A percentile compares a stretch with the other conserved stretches of the same genome.
Evolutionary conservation across 495 filamentous ascomycete species (phyloP).

Genomic region (Thermothielavioides terrestris): DNA sequence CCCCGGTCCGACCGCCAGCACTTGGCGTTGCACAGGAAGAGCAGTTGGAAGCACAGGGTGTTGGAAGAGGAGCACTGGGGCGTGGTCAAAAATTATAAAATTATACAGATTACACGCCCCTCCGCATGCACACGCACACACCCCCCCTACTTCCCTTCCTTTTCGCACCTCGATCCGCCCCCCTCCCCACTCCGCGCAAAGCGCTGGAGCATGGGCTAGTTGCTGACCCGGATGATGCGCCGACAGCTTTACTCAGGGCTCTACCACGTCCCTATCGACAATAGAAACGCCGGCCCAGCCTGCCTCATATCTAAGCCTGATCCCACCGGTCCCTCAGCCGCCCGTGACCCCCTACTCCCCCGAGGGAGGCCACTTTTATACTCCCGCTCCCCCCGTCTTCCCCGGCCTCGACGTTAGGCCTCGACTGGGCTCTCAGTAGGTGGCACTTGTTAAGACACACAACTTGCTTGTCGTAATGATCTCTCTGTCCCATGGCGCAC

Average conservation of each 20-base stretch:
- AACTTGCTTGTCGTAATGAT: conserved; percentile 6
- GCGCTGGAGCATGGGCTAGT: conserved; percentile 20
- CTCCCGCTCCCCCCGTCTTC: conserved; percentile 34
- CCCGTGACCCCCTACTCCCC: conserved; percentile 37
- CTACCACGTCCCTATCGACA: conserved; percentile 36
- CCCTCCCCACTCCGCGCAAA: conserved; percentile 2
- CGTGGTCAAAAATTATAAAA: neutral
- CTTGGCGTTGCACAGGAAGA: conserved; percentile 7
- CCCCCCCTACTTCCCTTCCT: neutral
- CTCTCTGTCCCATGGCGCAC: conserved; percentile 21
- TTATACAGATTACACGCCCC: neutral
- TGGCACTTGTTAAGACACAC: conserved; percentile 24
- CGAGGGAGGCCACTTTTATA: conserved; percentile 38
- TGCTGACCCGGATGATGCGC: conserved; percentile 28
- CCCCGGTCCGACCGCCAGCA: conserved; percentile 9
- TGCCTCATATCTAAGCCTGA: conserved; percentile 35
- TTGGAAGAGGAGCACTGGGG: neutral
- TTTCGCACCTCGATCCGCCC: conserved; percentile 1
- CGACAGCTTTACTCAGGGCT: conserved; percentile 40
- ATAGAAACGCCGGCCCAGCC: conserved; percentile 40
- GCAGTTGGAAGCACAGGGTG: conserved; percentile 8
- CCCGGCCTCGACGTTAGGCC: conserved; percentile 40
- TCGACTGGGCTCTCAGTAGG: conserved; percentile 45
- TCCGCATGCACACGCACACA: neutral
- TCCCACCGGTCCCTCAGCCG: conserved; percentile 37